Evolutionary conservation across 1,139 yeast species (phyloP), one percentile per base, ranked within the genome.

Genomic region (Hansenula anomala): DNA sequence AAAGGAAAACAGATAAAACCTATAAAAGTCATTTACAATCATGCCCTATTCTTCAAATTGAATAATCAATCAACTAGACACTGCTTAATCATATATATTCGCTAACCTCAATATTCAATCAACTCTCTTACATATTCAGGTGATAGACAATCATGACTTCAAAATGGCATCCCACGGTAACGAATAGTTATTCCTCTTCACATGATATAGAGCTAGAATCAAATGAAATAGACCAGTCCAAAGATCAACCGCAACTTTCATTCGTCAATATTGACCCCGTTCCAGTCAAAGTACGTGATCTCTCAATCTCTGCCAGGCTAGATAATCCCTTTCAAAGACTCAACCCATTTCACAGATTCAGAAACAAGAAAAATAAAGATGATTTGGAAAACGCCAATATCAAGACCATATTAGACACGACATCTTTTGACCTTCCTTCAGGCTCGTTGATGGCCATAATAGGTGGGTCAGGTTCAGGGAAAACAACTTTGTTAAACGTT

Each of bases 381-480:
- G 38, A 35, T 29, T 10, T 27, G 3, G 42, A 40, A 20, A 14
- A 20, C 4, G 24, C 28, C 5, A 17, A 28, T 19, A 16, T 19
- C 11, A 33, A 31, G n/a, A 30, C 39, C 3, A 63, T 72, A 18
- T 54, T 72, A 4, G 52, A 66, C 19, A 49, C 73, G 37, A 66
- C 82, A 20, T 74, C 84, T 1, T 73, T 82, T 44, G 76, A 77
- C 38, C 65, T 83, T 11, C 71, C 74, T 75, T 29, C 66, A 71
- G 35, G 61, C 75, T 47, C 70, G 0, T 30, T 54, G n/a, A 47
- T 82, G 63, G 92, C 92, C 6, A 80, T 85, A 23, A 73, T 84
- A 66, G 95, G 95, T 3, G 90, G 94, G 0, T 80, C 94, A 0
- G 96, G 96, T 0, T 78, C 89, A 7, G 96, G 96, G 6, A 88